Percentiles rank a stretch among this genome's conserved stretches.
phyloP scores from a whole-genome alignment of 139 green algal species.

The Asterochloris sp. region DNA sequence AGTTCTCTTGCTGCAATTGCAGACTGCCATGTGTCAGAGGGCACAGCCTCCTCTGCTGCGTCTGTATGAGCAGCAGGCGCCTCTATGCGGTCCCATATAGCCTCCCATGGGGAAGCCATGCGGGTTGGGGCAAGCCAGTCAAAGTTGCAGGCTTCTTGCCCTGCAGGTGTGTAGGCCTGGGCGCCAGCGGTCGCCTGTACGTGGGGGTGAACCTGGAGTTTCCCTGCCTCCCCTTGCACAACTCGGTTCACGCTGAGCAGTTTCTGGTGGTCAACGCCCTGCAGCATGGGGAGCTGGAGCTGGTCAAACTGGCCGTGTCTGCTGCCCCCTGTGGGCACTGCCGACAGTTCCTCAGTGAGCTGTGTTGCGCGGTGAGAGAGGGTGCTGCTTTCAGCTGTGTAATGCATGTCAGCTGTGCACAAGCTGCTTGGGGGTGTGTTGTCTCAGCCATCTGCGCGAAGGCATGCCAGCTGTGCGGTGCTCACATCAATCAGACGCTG shows the following conservation, averaged over 20 bases:
- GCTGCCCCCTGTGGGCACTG: conserved; percentile 86
- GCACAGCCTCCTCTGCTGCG: background rate
- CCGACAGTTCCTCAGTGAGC: conserved; percentile 79
- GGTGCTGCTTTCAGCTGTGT: background rate
- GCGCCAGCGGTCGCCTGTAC: conserved; percentile 67
- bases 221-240: conserved; percentile 59
- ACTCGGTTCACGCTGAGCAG: conserved; percentile 86
- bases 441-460: background rate
- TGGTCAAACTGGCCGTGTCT: conserved; percentile 62
- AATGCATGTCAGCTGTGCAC: background rate
- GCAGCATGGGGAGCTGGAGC: conserved; percentile 47
- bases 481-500: background rate
- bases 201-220: conserved; percentile 90
- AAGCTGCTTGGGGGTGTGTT: background rate
- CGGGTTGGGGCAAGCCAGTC: background rate
- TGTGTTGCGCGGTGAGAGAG: conserved; percentile 56
- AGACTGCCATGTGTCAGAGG: background rate
- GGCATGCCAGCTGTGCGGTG: background rate
- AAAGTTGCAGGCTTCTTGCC: background rate
- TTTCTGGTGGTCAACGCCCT: conserved; percentile 75
- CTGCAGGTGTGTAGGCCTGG: conserved; percentile 71
- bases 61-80: background rate
- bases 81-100: background rate
- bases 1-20: background rate
- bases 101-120: background rate